Percentiles rank a stretch among this genome's conserved stretches.
Evolutionary conservation across 2,329 filamentous ascomycete genomes (phyloP).

Genomic region (Colletotrichum sp.): DNA sequence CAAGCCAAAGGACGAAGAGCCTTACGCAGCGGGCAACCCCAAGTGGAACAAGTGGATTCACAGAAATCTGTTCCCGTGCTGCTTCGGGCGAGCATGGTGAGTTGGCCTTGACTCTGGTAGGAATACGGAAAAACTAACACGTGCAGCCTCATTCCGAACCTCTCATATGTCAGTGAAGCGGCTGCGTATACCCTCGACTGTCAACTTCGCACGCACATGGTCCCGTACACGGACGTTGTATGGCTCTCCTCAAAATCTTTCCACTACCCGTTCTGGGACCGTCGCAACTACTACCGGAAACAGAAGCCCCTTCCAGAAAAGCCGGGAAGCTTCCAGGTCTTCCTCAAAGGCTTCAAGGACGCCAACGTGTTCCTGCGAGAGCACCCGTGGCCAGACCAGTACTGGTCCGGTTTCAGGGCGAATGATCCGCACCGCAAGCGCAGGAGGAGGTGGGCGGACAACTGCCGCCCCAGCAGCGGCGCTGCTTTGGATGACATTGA

Average conservation of each 20-base stretch:
- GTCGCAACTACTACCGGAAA: constrained; percentile 85
- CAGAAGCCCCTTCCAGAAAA: constrained; percentile 88
- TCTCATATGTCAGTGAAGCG: constrained; percentile 97
- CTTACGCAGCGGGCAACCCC: constrained; percentile 94
- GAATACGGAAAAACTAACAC: not conserved
- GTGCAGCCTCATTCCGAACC: constrained; percentile 83
- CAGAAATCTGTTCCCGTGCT: constrained; percentile 95
- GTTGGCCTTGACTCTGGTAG: constrained; percentile 26
- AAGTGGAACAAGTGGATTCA: constrained; percentile 99
- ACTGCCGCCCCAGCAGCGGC: constrained; percentile 20
- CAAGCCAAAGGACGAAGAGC: constrained; percentile 98
- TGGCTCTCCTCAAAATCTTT: constrained; percentile 95
- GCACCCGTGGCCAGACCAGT: constrained; percentile 96
- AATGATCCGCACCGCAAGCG: constrained; percentile 71
- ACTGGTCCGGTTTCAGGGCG: constrained; percentile 71
- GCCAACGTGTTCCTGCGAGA: constrained; percentile 95
- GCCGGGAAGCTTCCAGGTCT: constrained; percentile 95
- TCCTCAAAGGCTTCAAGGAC: constrained; percentile 95
- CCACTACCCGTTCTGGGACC: constrained; percentile 97
- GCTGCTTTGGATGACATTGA: constrained; percentile 46
- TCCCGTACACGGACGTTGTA: constrained; percentile 96
- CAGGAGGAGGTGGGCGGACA: constrained; percentile 54
- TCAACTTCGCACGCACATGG: constrained; percentile 87
- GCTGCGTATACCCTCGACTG: constrained; percentile 94
- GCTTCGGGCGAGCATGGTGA: constrained; percentile 89